These are phyloP conservation scores for Smittium culicis DNA, from an alignment of 371 early-diverging fungal species.

Conservation along the genomic window DNA sequence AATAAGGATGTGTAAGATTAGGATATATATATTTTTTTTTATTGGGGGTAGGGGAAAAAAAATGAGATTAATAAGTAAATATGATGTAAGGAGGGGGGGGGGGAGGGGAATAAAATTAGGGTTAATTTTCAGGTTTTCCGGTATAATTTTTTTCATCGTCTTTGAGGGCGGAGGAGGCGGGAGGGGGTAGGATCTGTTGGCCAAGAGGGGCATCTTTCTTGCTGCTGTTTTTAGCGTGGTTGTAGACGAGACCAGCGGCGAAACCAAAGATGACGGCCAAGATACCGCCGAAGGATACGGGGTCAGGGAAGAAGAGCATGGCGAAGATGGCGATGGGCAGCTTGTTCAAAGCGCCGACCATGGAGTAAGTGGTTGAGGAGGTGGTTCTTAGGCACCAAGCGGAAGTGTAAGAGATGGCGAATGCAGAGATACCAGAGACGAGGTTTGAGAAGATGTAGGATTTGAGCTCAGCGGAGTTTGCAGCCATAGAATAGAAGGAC, in stretches of 20 bases:
- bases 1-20: too few species aligned
- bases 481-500: constrained; percentile 24
- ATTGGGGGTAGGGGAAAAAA: too few species aligned
- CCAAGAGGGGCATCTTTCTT: constrained; percentile 31
- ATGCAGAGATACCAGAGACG: constrained; percentile 75
- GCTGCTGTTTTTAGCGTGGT: constrained; percentile 52
- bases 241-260: constrained; percentile 65
- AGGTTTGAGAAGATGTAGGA: constrained; percentile 53
- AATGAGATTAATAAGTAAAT: too few species aligned
- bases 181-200: constrained; percentile 25
- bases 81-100: too few species aligned
- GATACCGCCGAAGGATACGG: constrained; percentile 62
- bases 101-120: too few species aligned
- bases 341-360: constrained; percentile 99
- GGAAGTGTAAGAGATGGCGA: constrained; percentile 82
- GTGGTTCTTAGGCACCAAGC: constrained; percentile 93
- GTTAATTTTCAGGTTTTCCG: too few species aligned
- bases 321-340: constrained; percentile 91
- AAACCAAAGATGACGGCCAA: constrained; percentile 73
- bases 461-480: constrained; percentile 25
- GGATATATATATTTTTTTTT: too few species aligned
- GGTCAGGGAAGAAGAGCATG: constrained; percentile 84
- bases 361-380: constrained; percentile 91
- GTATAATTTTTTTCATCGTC: neutral
- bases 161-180: neutral